Conservation (phyloP, 495 filamentous ascomycete species). For the Platismatia glauca region DNA sequence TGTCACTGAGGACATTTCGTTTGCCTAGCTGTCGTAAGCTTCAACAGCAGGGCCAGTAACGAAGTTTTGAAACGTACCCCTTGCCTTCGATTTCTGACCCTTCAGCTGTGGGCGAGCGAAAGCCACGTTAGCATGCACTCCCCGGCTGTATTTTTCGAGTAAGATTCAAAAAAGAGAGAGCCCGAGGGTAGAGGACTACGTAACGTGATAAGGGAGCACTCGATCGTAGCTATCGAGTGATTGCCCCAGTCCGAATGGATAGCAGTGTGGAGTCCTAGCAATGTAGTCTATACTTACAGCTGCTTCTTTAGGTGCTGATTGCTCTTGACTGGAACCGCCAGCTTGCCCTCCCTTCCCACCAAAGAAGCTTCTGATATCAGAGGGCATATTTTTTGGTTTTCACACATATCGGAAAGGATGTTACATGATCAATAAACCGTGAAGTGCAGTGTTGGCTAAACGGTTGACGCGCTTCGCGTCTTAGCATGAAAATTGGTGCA, state of each 20-base stretch:
- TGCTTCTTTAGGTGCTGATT: slow-evolving; percentile 28
- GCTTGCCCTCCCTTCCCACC: slow-evolving; percentile 46
- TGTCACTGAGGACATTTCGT: slow-evolving; percentile 68
- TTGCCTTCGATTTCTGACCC: slow-evolving; percentile 17
- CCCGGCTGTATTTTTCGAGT: neutral
- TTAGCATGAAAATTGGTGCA: neutral
- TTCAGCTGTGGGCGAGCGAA: slow-evolving; percentile 7
- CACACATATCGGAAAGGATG: neutral
- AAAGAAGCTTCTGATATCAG: slow-evolving; percentile 78
- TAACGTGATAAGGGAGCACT: neutral
- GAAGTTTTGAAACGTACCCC: slow-evolving; percentile 10
- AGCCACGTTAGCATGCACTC: neutral
- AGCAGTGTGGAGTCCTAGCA: neutral
- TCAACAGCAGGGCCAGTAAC: neutral
- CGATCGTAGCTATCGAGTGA: neutral
- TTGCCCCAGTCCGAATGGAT: neutral
- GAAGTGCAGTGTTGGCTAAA: neutral
- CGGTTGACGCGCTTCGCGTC: neutral
- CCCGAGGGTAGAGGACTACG: neutral
- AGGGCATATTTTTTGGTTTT: slow-evolving; percentile 44
- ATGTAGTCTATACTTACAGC: slow-evolving; percentile 17
- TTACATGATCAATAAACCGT: neutral
- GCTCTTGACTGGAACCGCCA: slow-evolving; percentile 37
- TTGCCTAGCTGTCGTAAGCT: slow-evolving; percentile 35
- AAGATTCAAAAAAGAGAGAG: neutral